Base-by-base conservation (phyloP, 2,329 filamentous ascomycete species). In the Chaetomiaceae sp. region DNA sequence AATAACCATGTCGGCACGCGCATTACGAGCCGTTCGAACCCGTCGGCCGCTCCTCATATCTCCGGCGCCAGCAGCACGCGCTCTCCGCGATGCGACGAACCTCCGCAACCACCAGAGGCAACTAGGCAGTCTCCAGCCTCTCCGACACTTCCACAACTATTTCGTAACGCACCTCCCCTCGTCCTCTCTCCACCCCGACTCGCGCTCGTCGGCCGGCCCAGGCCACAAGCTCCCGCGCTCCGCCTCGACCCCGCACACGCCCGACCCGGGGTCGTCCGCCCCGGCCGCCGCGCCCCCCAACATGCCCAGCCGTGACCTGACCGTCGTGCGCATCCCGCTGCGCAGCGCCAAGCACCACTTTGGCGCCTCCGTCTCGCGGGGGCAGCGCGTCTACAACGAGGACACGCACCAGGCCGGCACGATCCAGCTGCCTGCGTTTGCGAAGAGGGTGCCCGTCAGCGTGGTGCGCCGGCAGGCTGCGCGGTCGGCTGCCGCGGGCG, bases 291-390 rank as follows among this genome's bases (percentile, higher is more conserved):
- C 81, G n/a, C 77, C 82, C 11, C 76, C 81, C 46, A 75, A 84
- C 46, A 81, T 82, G 58, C 70, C 78, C 14, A 78, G 73, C 50
- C 82, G 90, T 62, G 91, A 96, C 63, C 83, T 94, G 61, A 96
- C 94, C 0, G 89, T 97, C 6, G 94, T 97, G 44, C 88, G 94
- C 33, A 99, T 99, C 66, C 94, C 94, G 5, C 75, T 99, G 58
- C 88, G 87, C 63, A 91, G 88, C 63, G 94, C 94, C 27, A 97
- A 97, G 68, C 94, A 99, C 67, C 94, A 99, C 72, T 96, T 95
- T 65, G 94, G 94, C 23, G 88, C 84, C 22, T 82, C 82, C 12
- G 81, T 87, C 38, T 87, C 87, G 29, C 82, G 94, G 45, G 94
- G 94, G 20, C 89, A 87, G 51, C 83, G 94, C 11, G 83, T 85